Evolutionary conservation across 169 alveolate species (phyloP).

Genomic region (Babesia microti): DNA sequence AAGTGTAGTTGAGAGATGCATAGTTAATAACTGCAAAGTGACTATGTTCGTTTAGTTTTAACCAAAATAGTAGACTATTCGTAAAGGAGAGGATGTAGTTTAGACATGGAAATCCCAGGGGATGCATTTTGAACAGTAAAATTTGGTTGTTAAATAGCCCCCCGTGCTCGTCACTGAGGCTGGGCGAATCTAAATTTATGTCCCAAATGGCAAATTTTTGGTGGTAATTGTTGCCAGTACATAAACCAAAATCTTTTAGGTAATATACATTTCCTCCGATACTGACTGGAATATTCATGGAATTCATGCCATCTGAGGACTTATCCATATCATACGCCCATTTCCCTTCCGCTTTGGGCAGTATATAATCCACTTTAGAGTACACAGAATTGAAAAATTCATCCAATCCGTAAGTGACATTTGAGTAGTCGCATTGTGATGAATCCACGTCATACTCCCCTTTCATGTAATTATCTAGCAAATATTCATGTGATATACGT

Average conservation of each 20-base stretch:
- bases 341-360: constrained; percentile 7
- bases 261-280: constrained; percentile 49
- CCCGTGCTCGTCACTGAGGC: constrained; percentile 41
- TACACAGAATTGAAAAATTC: constrained; percentile 21
- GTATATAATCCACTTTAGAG: constrained; percentile 10
- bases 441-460: constrained; percentile 8
- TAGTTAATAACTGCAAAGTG: constrained; percentile 53
- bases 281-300: constrained; percentile 10
- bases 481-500: constrained; percentile 41
- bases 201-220: constrained; percentile 59
- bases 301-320: too few relatives aligned
- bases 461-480: constrained; percentile 21
- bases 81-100: constrained; percentile 42
- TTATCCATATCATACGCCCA: background rate
- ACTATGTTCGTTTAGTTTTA: constrained; percentile 49
- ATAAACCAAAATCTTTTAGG: constrained; percentile 45
- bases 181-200: constrained; percentile 35
- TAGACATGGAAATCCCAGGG: constrained; percentile 51
- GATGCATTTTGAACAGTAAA: constrained; percentile 44
- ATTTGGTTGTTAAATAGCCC: constrained; percentile 51
- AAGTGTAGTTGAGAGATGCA: constrained; percentile 23
- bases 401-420: constrained; percentile 6
- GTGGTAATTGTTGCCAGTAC: constrained; percentile 39
- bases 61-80: constrained; percentile 53
- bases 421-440: constrained; percentile 11